phyloP scores from a whole-genome alignment of 1,284 basidiomycete genomes.

The Moniliella sp. region DNA sequence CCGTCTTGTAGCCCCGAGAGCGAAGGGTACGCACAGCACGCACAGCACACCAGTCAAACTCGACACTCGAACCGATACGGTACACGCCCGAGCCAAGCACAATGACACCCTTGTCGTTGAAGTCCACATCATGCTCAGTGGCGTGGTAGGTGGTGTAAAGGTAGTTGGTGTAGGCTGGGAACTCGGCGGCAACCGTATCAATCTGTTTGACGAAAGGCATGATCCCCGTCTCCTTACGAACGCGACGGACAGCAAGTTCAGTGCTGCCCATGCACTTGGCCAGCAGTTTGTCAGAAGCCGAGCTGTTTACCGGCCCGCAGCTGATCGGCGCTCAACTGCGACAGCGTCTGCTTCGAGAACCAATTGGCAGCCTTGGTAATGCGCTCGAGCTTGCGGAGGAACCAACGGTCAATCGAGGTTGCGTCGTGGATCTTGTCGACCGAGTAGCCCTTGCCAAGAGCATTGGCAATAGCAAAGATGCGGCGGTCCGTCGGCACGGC shows the following conservation, averaged over 20 bases:
- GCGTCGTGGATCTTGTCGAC: conserved; percentile 90
- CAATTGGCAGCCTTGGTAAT: conserved; percentile 16
- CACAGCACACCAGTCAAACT: conserved; percentile 99
- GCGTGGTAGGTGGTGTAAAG: conserved; percentile 95
- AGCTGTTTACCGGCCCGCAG: conserved; percentile 74
- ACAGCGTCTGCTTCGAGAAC: conserved; percentile 46
- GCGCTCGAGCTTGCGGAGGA: conserved; percentile 59
- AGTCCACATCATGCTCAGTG: conserved; percentile 66
- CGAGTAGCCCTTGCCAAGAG: conserved; percentile 67
- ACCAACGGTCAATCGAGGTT: conserved; percentile 98
- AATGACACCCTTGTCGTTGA: conserved; percentile 80
- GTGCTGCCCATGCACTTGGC: conserved; percentile 60
- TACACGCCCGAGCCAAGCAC: conserved; percentile 95
- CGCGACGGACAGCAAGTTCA: conserved; percentile 63
- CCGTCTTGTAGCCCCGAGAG: conserved; percentile 75
- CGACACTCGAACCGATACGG: conserved; percentile 91
- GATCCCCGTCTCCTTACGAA: conserved; percentile 64
- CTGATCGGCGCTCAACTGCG: conserved; percentile 46
- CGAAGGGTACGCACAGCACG: conserved; percentile 84
- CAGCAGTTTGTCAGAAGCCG: conserved; percentile 74
- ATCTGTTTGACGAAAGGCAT: conserved; percentile 92
- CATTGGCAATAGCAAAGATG: conserved; percentile 70
- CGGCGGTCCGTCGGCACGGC: conserved; percentile 73
- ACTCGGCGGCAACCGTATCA: conserved; percentile 93
- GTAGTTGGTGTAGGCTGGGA: conserved; percentile 95